These are phyloP conservation scores for Madurella fahalii DNA, from an alignment of 2,329 filamentous ascomycete species.

Conservation along the genomic window DNA sequence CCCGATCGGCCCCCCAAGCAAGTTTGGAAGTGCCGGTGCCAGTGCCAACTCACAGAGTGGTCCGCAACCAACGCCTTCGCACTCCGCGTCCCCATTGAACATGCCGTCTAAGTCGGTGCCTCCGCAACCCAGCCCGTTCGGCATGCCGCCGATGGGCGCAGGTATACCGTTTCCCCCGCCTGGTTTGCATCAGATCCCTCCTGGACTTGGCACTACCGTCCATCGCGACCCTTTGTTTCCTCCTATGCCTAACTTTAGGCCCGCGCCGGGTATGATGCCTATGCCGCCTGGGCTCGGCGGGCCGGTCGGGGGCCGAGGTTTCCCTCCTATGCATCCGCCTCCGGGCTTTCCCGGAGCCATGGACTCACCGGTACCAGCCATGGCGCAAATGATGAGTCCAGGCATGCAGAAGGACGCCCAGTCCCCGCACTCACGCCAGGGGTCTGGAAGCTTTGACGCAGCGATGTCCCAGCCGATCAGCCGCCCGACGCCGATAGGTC, in stretches of 20 bases:
- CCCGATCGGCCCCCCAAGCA: conserved; percentile 59
- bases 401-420: conserved; percentile 35
- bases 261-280: conserved; percentile 43
- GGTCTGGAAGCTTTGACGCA: conserved; percentile 64
- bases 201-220: conserved; percentile 55
- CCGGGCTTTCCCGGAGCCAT: conserved; percentile 51
- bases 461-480: conserved; percentile 68
- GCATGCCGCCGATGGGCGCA: conserved; percentile 48
- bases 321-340: conserved; percentile 42
- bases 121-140: conserved; percentile 46
- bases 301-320: conserved; percentile 40
- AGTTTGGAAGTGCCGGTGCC: conserved; percentile 47
- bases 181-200: conserved; percentile 35
- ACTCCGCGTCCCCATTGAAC: conserved; percentile 61
- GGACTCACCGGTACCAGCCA: conserved; percentile 37
- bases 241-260: conserved; percentile 42
- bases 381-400: conserved; percentile 38
- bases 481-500: conserved; percentile 80
- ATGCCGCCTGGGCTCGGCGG: conserved; percentile 50
- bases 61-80: conserved; percentile 33
- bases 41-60: conserved; percentile 26
- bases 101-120: conserved; percentile 45
- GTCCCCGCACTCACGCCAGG: conserved; percentile 67
- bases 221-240: conserved; percentile 49
- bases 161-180: conserved; percentile 51